Base-by-base conservation (phyloP, 179 eudicot genomes). In the Gypsophila paniculata region DNA sequence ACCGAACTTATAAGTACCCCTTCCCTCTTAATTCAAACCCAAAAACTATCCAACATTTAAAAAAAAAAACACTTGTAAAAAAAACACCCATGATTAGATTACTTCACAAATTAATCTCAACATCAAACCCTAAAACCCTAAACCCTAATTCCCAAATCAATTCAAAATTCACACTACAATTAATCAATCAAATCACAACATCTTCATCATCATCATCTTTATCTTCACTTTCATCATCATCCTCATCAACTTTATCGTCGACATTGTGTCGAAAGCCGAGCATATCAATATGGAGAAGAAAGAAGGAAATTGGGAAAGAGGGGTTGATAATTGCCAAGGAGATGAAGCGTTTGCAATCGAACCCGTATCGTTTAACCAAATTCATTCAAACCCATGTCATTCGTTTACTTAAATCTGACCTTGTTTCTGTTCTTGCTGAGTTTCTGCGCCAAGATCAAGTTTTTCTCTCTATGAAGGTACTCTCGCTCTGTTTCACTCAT, bases 221-320 rank as follows among this genome's bases (percentile, higher is more conserved):
- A 52, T 52, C 52, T 0, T 52, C 61, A 55, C 0, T 49, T 38
- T 64, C 26, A 7, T n/a, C 49, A 18, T 63, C 68, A 38, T 63
- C 68, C 3, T 2, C 42, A 51, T 1, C 18, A 51, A 12, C 49
- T 3, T 15, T 23, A 54, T 6, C 68, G 39, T 65, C 29, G 6
- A 8, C 68, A 42, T 64, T 51, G 18, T 64, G 51, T 3, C 39
- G 71, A 17, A 49, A 6, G 15, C 71, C 71, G 17, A 67, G 71
- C 26, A 69, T 93, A 75, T 93, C 97, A 9, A 93, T 93, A 83
- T 93, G 98, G 98, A 87, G 97, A 68, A 77, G 97, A 64, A 93
- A 89, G 88, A 93, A 91, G 68, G 97, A 93, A 72, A 84, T 93
- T 46, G 93, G 96, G 15, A 93, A 91, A 82, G 98, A 91, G 61